Evolutionary conservation across 192 early-diverging fungal genomes (phyloP).

Genomic region (Podila verticillata): DNA sequence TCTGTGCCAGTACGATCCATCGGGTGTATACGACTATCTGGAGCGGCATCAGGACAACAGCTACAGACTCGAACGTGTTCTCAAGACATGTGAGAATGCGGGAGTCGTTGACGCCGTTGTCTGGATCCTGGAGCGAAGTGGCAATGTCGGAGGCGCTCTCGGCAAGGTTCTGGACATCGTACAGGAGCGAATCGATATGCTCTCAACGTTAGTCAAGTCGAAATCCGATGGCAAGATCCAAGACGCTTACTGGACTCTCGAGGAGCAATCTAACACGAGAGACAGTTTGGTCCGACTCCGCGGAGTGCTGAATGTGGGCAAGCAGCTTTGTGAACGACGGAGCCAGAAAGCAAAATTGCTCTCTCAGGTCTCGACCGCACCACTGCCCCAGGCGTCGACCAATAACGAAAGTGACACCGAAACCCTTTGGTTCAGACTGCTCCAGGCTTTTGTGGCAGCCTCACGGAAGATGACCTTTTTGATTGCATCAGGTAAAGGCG

Average conservation of each 20-base stretch:
- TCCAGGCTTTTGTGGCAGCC: constrained; percentile 66
- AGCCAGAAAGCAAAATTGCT: constrained; percentile 34
- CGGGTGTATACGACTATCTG: constrained; percentile 68
- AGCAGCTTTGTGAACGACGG: constrained; percentile 63
- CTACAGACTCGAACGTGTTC: constrained; percentile 53
- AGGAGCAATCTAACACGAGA: constrained; percentile 58
- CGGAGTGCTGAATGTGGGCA: constrained; percentile 67
- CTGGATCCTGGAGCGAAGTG: constrained; percentile 68
- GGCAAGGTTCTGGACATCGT: constrained; percentile 65
- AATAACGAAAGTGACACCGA: constrained; percentile 58
- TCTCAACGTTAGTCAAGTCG: constrained; percentile 53
- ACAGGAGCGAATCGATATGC: constrained; percentile 54
- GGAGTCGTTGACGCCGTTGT: constrained; percentile 67
- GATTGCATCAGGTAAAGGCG: constrained; percentile 10
- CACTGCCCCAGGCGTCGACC: constrained; percentile 10
- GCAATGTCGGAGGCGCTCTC: constrained; percentile 62
- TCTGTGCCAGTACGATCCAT: constrained; percentile 67
- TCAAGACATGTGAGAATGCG: constrained; percentile 58
- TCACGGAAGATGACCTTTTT: constrained; percentile 57
- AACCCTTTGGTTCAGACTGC: constrained; percentile 62
- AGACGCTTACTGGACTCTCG: constrained; percentile 55
- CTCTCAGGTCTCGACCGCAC: constrained; percentile 10
- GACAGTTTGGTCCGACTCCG: constrained; percentile 60
- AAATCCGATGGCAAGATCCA: constrained; percentile 51
- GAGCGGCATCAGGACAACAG: constrained; percentile 58